Evolutionary conservation across 306 rosid genomes (phyloP).

Genomic region (Acacia melanoxylon): DNA sequence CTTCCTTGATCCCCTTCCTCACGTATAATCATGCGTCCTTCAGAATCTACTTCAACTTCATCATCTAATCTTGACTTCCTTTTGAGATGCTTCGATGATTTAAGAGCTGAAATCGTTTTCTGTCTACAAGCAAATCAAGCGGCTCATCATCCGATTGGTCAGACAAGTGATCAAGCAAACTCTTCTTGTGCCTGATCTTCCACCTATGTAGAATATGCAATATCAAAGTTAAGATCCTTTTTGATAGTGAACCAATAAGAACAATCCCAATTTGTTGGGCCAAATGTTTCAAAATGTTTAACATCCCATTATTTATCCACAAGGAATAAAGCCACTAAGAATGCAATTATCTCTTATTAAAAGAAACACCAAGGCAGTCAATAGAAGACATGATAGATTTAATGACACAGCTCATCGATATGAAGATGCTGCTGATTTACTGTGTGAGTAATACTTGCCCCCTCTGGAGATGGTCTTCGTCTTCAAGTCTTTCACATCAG

Average conservation of each 20-base stretch:
- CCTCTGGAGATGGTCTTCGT: constrained; percentile 38
- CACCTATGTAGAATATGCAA: constrained; percentile 39
- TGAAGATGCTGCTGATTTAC: constrained; percentile 71
- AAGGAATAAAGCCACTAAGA: not conserved
- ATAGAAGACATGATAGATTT: constrained; percentile 16
- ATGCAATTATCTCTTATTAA: not conserved
- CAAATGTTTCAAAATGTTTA: not conserved
- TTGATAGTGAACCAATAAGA: not conserved
- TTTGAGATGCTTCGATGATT: constrained; percentile 55
- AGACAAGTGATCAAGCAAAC: constrained; percentile 56
- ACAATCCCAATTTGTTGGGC: not conserved
- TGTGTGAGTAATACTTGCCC: constrained; percentile 45
- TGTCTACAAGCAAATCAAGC: constrained; percentile 84
- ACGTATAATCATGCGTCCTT: constrained; percentile 75
- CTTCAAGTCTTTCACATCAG: constrained; percentile 53
- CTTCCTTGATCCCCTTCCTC: constrained; percentile 55
- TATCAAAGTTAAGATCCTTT: not conserved
- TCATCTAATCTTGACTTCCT: constrained; percentile 62
- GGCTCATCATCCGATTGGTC: constrained; percentile 89
- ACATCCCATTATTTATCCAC: not conserved
- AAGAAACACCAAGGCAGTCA: constrained; percentile 8
- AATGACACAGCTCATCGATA: constrained; percentile 48
- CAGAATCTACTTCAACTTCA: constrained; percentile 72
- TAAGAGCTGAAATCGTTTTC: constrained; percentile 72
- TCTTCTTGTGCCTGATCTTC: constrained; percentile 54